Conservation (phyloP, 129 eudicot species). For the Smallanthus sonchifolius region DNA sequence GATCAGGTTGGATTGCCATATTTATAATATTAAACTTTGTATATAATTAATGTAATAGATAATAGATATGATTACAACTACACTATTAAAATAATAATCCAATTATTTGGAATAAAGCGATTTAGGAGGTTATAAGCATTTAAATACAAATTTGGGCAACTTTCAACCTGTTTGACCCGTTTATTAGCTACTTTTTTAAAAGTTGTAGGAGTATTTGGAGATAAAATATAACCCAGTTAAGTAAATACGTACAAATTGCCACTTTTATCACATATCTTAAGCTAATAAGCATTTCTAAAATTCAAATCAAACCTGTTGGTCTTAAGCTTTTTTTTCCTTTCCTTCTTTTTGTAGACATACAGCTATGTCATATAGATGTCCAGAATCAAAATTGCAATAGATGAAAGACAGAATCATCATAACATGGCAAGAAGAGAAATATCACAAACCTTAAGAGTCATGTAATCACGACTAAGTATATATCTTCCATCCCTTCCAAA, state of each 20-base stretch:
- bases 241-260: not conserved
- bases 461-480: slow-evolving; percentile 93
- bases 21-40: not conserved
- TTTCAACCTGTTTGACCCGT: not conserved
- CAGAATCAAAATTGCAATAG: not conserved
- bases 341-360: not conserved
- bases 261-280: not conserved
- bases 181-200: not conserved
- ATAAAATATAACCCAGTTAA: not conserved
- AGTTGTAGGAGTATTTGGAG: not conserved
- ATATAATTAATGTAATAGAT: not conserved
- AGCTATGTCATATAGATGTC: not conserved
- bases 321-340: not conserved
- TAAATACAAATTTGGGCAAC: not conserved
- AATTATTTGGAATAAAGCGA: not conserved
- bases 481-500: slow-evolving; percentile 93
- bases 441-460: slow-evolving; percentile 89
- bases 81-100: not conserved
- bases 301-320: not conserved
- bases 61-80: not conserved
- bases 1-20: no score
- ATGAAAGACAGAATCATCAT: not conserved
- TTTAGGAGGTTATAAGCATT: not conserved
- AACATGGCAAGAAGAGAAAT: not conserved
- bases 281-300: slow-evolving; percentile 9